These are phyloP conservation scores for Leucaena leucocephala DNA, from an alignment of 306 rosid species.

Conservation along the genomic window DNA sequence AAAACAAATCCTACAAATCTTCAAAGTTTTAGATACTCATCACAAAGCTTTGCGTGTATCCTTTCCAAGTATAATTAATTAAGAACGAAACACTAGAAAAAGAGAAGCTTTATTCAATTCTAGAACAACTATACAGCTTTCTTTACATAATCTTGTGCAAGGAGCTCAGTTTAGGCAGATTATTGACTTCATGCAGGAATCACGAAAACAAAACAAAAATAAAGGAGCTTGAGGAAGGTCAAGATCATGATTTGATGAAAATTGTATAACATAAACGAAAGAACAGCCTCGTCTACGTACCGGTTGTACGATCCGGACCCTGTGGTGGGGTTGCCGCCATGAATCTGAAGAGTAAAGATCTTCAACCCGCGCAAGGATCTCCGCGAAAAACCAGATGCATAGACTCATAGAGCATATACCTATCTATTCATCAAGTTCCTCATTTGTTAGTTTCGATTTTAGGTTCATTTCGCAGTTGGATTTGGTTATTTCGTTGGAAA, in stretches of 20 bases:
- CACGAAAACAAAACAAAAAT: neutral
- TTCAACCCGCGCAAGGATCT: constrained; percentile 9
- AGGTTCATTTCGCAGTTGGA: neutral
- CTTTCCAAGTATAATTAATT: constrained; percentile 2
- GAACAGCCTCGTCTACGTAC: constrained; percentile 40
- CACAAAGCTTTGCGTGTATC: neutral
- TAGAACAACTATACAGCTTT: neutral
- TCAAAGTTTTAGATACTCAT: neutral
- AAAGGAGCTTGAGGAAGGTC: neutral
- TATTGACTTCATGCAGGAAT: constrained; percentile 14
- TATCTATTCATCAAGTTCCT: neutral
- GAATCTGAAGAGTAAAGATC: constrained; percentile 53
- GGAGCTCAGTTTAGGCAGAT: constrained; percentile 1
- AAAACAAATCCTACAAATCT: neutral
- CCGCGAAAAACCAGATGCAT: neutral
- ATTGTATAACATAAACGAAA: neutral
- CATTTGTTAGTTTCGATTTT: neutral
- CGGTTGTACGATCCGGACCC: constrained; percentile 64
- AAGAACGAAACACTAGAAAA: neutral
- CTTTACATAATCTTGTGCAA: neutral
- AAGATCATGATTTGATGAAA: constrained; percentile 27
- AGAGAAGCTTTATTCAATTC: neutral
- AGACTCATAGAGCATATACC: neutral
- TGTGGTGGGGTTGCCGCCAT: constrained; percentile 82
- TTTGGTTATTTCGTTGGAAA: neutral